Evolutionary conservation across 345 rosid genomes (phyloP).

Genomic region (Isatis tinctoria): DNA sequence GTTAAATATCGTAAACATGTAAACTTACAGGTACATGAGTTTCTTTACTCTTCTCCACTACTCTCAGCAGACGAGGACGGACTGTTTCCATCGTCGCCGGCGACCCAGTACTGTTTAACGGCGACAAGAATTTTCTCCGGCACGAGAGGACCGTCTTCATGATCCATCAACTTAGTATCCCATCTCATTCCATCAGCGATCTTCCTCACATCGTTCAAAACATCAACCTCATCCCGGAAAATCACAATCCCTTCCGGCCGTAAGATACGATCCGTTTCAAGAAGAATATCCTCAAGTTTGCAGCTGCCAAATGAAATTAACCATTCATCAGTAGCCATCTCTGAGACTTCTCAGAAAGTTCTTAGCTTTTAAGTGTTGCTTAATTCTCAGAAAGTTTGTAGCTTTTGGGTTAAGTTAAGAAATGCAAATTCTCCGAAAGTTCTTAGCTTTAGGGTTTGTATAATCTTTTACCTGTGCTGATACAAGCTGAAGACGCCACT

Average conservation of each 20-base stretch:
- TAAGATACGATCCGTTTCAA: slow-evolving; percentile 85
- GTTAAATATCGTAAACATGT: background rate
- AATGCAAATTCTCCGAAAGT: background rate
- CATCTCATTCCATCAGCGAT: slow-evolving; percentile 83
- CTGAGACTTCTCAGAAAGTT: background rate
- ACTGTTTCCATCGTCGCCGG: slow-evolving; percentile 50
- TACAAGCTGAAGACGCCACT: slow-evolving; percentile 75
- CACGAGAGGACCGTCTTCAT: slow-evolving; percentile 94
- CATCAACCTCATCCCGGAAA: slow-evolving; percentile 79
- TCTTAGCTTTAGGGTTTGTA: background rate
- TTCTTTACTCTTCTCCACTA: slow-evolving; percentile 24
- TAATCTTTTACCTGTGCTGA: slow-evolving; percentile 43
- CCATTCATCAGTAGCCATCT: background rate
- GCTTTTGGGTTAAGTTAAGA: background rate
- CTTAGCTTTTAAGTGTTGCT: background rate
- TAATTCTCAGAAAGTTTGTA: slow-evolving; percentile 2
- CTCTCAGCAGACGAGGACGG: slow-evolving; percentile 31
- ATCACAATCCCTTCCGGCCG: slow-evolving; percentile 87
- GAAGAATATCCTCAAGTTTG: slow-evolving; percentile 75
- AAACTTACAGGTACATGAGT: slow-evolving; percentile 21
- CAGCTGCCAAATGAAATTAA: slow-evolving; percentile 46
- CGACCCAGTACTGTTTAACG: slow-evolving; percentile 88
- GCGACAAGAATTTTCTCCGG: slow-evolving; percentile 78
- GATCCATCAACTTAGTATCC: slow-evolving; percentile 86
- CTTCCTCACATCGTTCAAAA: slow-evolving; percentile 65